These are phyloP conservation scores for Ceratocystiopsis minuta DNA, from an alignment of 2,329 filamentous ascomycete species.

Conservation along the genomic window DNA sequence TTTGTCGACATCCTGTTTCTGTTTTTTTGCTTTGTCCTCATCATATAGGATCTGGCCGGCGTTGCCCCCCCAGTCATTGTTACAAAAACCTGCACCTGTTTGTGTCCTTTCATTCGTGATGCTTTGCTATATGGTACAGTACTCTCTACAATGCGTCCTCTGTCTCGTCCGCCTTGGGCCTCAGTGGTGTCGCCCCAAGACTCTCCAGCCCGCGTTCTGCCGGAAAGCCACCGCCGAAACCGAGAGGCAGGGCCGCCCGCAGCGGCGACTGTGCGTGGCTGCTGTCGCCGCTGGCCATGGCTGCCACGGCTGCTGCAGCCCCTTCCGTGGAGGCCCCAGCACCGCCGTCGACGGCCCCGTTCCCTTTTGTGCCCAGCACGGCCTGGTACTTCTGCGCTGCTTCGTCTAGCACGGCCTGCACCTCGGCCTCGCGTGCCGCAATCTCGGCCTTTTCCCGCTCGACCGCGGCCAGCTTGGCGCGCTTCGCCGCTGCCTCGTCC, in stretches of 20 bases:
- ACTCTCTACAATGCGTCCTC: too few species aligned
- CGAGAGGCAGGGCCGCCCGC: conserved; percentile 12
- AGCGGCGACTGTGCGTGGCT: conserved; percentile 15
- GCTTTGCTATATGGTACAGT: too few species aligned
- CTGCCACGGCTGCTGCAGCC: background rate
- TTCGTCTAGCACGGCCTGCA: conserved; percentile 65
- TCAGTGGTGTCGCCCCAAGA: conserved; percentile 25
- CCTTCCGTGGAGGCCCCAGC: too few species aligned
- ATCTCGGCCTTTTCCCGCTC: conserved; percentile 52
- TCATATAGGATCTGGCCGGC: too few species aligned
- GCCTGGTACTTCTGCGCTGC: conserved; percentile 48
- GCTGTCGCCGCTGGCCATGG: background rate
- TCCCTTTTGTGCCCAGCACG: conserved; percentile 16
- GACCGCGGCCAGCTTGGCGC: conserved; percentile 45
- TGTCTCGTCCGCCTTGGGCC: conserved; percentile 13
- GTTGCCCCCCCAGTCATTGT: too few species aligned
- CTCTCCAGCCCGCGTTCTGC: conserved; percentile 27
- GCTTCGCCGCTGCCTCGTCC: conserved; percentile 38
- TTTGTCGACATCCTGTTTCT: too few species aligned
- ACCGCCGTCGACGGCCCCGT: conserved; percentile 1
- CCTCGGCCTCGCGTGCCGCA: conserved; percentile 51
- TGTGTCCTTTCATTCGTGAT: too few species aligned
- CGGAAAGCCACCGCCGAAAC: conserved; percentile 12
- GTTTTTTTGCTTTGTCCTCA: too few species aligned
- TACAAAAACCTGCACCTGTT: too few species aligned